Evolutionary conservation across 2,329 filamentous ascomycete genomes (phyloP).

Genomic region (Aspergillus pseudonomiae): DNA sequence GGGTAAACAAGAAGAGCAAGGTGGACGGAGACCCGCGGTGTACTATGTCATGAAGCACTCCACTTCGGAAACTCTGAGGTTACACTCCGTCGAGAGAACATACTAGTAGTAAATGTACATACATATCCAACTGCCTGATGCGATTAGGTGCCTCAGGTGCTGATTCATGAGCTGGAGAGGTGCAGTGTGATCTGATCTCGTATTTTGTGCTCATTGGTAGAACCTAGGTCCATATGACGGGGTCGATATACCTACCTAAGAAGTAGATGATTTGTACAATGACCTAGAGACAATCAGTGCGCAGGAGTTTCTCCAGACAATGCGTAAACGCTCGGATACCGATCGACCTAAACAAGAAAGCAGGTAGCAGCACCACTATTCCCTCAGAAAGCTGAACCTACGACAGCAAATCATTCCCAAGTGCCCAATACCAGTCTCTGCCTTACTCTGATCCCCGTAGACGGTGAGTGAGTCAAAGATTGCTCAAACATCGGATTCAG

Average conservation of each 20-base stretch:
- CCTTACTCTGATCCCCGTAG: neutral
- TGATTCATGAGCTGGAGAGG: neutral
- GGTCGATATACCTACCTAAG: neutral
- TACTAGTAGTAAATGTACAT: neutral
- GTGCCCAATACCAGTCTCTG: neutral
- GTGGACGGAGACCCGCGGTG: neutral
- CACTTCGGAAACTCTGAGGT: neutral
- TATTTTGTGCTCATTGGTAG: neutral
- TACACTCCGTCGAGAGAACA: neutral
- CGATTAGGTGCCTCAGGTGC: neutral
- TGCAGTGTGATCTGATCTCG: neutral
- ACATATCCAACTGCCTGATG: too few relatives aligned
- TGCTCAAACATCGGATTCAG: neutral
- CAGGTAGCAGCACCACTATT: neutral
- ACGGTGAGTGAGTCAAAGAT: neutral
- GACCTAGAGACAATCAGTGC: neutral
- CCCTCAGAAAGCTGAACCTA: neutral
- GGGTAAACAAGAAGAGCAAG: neutral
- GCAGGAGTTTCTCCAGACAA: neutral
- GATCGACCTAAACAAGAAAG: neutral
- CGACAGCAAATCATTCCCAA: neutral
- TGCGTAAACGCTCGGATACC: neutral
- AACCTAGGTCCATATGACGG: neutral
- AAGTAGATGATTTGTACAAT: neutral
- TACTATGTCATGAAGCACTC: neutral